Percentiles rank a stretch among this genome's conserved stretches.
phyloP scores from a whole-genome alignment of 306 rosid species.

The Rosa persica region DNA sequence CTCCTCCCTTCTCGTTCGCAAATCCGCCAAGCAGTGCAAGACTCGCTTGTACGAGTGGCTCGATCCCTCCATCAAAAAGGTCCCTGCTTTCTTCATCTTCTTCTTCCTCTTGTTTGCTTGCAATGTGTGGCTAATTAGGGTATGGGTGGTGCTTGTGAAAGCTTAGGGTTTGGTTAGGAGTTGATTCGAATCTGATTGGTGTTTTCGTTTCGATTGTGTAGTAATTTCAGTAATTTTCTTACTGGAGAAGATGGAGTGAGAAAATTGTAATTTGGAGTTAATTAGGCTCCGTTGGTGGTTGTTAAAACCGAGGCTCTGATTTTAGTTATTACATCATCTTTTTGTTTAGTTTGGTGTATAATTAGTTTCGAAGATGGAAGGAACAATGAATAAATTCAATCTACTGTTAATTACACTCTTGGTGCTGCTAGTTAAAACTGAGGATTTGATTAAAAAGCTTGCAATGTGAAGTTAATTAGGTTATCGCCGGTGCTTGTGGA shows the following conservation, averaged over 20 bases:
- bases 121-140: neutral
- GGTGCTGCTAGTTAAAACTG: neutral
- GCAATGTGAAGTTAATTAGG: too few relatives aligned
- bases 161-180: too few relatives aligned
- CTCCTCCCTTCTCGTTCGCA: constrained; percentile 87
- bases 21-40: constrained; percentile 94
- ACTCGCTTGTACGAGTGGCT: constrained; percentile 99
- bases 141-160: neutral
- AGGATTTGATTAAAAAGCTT: neutral
- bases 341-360: too few relatives aligned
- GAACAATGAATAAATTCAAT: neutral
- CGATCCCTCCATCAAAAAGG: constrained; percentile 94
- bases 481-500: too few relatives aligned
- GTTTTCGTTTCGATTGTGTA: neutral
- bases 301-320: too few relatives aligned
- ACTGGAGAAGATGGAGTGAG: too few relatives aligned
- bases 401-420: neutral
- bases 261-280: too few relatives aligned
- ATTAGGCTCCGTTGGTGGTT: too few relatives aligned
- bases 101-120: neutral
- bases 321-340: too few relatives aligned
- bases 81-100: neutral
- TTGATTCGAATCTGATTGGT: too few relatives aligned
- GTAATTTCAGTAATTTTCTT: neutral
- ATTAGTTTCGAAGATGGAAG: too few relatives aligned